Conservation (phyloP, 2,329 filamentous ascomycete species). For the Colletotrichum gigasporum region DNA sequence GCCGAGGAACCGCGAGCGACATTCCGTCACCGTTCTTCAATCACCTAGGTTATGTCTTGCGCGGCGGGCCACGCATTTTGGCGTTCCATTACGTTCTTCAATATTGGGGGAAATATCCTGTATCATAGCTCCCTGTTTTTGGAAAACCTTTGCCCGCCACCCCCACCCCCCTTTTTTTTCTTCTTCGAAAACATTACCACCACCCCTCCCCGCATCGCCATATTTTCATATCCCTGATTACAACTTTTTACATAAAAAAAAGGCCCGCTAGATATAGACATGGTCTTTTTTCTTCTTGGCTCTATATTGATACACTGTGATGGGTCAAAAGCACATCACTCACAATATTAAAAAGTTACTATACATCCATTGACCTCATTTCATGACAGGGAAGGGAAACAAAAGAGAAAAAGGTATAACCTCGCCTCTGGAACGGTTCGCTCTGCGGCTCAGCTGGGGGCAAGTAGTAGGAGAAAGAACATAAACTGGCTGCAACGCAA, state of each 20-base stretch:
- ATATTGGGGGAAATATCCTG: not conserved
- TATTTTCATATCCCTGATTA: too few species aligned
- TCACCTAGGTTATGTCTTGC: not conserved
- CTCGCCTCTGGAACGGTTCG: not conserved
- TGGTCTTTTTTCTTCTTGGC: not conserved
- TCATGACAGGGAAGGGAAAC: constrained; percentile 8
- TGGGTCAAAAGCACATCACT: constrained; percentile 1
- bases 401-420: not conserved
- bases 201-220: too few species aligned
- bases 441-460: not conserved
- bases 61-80: constrained; percentile 1
- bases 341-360: constrained; percentile 15
- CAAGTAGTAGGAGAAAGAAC: too few species aligned
- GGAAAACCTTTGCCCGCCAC: too few species aligned
- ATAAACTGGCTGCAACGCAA: not conserved
- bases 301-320: constrained; percentile 25
- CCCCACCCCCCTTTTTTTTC: not conserved
- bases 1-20: too few species aligned
- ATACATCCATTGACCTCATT: constrained; percentile 26
- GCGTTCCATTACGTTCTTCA: not conserved
- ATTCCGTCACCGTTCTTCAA: not conserved
- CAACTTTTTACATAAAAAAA: not conserved
- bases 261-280: constrained; percentile 16
- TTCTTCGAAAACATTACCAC: not conserved
- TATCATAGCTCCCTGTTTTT: not conserved